These are phyloP conservation scores for Fusarium euwallaceae DNA, from an alignment of 2,329 filamentous ascomycete genomes.

Conservation along the genomic window DNA sequence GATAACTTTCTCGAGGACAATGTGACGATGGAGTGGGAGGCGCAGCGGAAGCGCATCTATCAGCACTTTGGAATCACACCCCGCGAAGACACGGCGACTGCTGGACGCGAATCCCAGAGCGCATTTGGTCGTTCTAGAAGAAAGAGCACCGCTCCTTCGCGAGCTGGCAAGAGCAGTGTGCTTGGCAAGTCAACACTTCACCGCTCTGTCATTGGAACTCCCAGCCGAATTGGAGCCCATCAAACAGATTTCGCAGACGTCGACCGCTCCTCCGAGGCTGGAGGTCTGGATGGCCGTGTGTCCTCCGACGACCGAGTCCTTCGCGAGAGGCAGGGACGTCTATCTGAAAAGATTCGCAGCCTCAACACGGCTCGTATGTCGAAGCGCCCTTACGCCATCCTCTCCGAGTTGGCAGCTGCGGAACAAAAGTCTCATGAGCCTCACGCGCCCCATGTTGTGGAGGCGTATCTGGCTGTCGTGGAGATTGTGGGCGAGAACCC, in stretches of 20 bases:
- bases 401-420: constrained; percentile 81
- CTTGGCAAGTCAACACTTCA: constrained; percentile 76
- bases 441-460: constrained; percentile 79
- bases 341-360: constrained; percentile 82
- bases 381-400: constrained; percentile 77
- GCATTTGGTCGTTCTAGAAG: constrained; percentile 73
- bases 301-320: constrained; percentile 78
- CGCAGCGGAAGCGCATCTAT: constrained; percentile 92
- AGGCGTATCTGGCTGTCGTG: constrained; percentile 86
- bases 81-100: constrained; percentile 60
- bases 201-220: constrained; percentile 88
- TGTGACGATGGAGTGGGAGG: constrained; percentile 95
- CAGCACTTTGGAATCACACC: constrained; percentile 92
- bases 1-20: constrained; percentile 95
- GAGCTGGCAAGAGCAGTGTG: constrained; percentile 62
- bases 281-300: constrained; percentile 59
- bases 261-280: constrained; percentile 67
- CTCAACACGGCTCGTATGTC: constrained; percentile 81
- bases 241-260: constrained; percentile 77
- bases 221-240: constrained; percentile 76
- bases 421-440: constrained; percentile 78
- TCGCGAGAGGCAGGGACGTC: constrained; percentile 86
- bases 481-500: constrained; percentile 82
- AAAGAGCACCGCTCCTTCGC: constrained; percentile 64
- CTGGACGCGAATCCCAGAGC: constrained; percentile 63